These are phyloP conservation scores for Psilocybe subaeruginosa DNA, from an alignment of 768 basidiomycete genomes.

Conservation along the genomic window DNA sequence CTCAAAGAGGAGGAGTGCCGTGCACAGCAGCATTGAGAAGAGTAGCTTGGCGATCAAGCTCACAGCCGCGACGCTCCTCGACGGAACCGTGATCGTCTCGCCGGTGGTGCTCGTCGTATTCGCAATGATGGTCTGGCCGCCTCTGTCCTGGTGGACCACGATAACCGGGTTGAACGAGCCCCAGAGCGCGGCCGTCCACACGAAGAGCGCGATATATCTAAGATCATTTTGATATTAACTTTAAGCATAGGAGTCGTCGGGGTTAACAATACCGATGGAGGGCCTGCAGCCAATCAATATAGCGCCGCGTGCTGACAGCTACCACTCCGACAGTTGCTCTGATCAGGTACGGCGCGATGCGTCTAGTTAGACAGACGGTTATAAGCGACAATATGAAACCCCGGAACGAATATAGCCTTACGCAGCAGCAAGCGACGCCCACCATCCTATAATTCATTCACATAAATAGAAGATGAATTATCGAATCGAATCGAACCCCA, in stretches of 20 bases:
- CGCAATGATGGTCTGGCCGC: not conserved
- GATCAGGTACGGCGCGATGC: conserved; percentile 54
- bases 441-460: conserved; percentile 59
- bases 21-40: conserved; percentile 73
- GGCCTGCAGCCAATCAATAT: conserved; percentile 78
- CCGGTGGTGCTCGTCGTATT: not conserved
- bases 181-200: conserved; percentile 71
- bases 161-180: conserved; percentile 76
- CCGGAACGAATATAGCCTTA: conserved; percentile 34
- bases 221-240: no score
- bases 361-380: conserved; percentile 27
- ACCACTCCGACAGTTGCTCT: conserved; percentile 73
- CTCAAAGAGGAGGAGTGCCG: conserved; percentile 73
- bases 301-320: conserved; percentile 69
- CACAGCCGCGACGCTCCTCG: conserved; percentile 43
- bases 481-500: no score
- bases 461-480: not conserved
- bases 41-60: conserved; percentile 64
- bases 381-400: not conserved
- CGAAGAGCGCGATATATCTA: conserved; percentile 66
- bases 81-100: not conserved
- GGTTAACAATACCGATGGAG: conserved; percentile 54
- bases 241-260: no score
- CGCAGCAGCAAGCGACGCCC: conserved; percentile 71
- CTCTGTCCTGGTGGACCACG: conserved; percentile 37